These are phyloP conservation scores for Carpinus viminea DNA, from an alignment of 306 rosid genomes.

Conservation along the genomic window DNA sequence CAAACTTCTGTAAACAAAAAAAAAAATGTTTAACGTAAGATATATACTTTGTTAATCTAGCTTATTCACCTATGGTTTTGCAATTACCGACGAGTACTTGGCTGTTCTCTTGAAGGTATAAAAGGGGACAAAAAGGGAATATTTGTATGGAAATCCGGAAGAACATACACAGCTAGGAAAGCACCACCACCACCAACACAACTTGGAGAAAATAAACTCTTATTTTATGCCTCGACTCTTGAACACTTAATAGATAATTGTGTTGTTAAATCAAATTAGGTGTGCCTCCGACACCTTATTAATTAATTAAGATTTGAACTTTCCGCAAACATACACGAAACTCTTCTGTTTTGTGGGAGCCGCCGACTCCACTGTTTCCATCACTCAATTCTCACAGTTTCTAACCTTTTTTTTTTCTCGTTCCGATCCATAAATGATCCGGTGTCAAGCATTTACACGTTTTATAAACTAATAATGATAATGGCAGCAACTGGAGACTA, in stretches of 20 bases:
- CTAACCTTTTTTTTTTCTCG: not conserved
- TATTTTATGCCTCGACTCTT: constrained; percentile 28
- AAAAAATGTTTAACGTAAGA: not conserved
- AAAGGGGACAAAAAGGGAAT: constrained; percentile 39
- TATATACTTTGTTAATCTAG: too few species aligned
- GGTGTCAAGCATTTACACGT: not conserved
- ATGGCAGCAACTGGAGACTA: too few species aligned
- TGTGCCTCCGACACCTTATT: constrained; percentile 24
- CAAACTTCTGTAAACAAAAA: not conserved
- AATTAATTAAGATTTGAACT: constrained; percentile 19
- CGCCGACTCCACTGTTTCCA: constrained; percentile 6
- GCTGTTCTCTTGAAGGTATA: constrained; percentile 35
- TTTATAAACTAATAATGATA: too few species aligned
- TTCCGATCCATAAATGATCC: constrained; percentile 5
- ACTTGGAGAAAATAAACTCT: constrained; percentile 12
- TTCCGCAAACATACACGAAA: constrained; percentile 15
- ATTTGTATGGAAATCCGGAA: constrained; percentile 17
- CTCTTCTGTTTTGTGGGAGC: constrained; percentile 12
- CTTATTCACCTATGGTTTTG: constrained; percentile 23
- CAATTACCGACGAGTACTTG: constrained; percentile 30
- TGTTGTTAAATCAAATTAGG: constrained; percentile 3
- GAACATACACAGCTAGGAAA: not conserved
- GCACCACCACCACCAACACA: constrained; percentile 20
- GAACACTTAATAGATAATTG: constrained; percentile 12
- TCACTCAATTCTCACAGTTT: constrained; percentile 22